Evolutionary conservation across 495 filamentous ascomycete species (phyloP).

Genomic region (Sphaerosporella brunnea): DNA sequence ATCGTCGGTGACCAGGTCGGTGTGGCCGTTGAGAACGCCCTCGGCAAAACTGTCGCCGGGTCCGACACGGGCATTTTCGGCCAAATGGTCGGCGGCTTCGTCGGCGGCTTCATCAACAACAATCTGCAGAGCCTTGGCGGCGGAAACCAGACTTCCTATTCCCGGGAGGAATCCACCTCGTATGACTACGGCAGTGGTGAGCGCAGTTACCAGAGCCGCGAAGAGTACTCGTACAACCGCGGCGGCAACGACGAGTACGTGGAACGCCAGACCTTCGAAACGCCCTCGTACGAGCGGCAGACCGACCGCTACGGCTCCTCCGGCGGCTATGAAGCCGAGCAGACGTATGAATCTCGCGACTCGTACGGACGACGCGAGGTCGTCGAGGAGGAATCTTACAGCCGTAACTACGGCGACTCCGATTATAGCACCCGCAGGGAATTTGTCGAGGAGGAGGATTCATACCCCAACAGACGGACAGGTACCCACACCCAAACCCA

Average conservation of each 20-base stretch:
- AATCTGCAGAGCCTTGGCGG: conserved; percentile 2
- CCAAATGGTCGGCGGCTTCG: conserved; percentile 16
- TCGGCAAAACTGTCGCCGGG: conserved; percentile 12
- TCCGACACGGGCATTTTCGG: conserved; percentile 7
- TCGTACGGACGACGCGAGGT: too few relatives aligned
- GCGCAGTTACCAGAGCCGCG: not conserved
- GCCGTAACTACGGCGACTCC: too few relatives aligned
- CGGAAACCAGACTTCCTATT: conserved; percentile 8
- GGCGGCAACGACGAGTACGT: not conserved
- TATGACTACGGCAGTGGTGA: not conserved
- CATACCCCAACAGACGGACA: too few relatives aligned
- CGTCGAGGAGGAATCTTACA: too few relatives aligned
- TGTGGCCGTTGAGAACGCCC: conserved; percentile 13
- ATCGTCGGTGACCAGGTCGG: conserved; percentile 10
- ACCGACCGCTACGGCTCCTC: not conserved
- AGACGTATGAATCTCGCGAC: too few relatives aligned
- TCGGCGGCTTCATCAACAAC: conserved; percentile 10
- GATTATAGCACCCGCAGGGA: too few relatives aligned
- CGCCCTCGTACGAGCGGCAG: not conserved
- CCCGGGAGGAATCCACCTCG: conserved; percentile 2
- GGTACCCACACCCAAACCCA: too few relatives aligned
- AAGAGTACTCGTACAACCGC: not conserved
- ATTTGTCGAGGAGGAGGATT: too few relatives aligned
- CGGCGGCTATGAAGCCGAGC: too few relatives aligned
- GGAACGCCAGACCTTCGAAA: not conserved